These are phyloP conservation scores for Geranomyces michiganensis DNA, from an alignment of 192 early-diverging fungal species.

Conservation along the genomic window DNA sequence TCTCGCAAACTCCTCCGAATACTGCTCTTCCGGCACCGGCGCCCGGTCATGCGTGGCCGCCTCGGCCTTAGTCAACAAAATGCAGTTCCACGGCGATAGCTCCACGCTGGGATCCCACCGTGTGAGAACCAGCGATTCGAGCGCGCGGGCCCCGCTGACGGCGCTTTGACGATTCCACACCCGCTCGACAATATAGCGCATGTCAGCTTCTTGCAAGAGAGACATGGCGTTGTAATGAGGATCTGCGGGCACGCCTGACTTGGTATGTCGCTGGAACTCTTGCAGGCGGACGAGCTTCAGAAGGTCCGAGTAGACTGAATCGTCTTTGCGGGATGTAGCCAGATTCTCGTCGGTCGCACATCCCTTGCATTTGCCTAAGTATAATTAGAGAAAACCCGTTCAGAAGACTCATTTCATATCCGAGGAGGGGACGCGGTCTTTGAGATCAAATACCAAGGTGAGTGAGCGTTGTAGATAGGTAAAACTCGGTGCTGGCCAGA, in stretches of 20 bases:
- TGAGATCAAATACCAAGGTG: slow-evolving; percentile 41
- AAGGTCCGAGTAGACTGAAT: slow-evolving; percentile 54
- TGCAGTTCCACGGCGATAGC: slow-evolving; percentile 59
- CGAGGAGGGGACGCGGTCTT: too few species aligned
- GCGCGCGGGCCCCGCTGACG: slow-evolving; percentile 40
- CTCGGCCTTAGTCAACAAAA: slow-evolving; percentile 57
- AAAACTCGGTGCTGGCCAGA: slow-evolving; percentile 61
- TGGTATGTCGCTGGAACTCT: slow-evolving; percentile 39
- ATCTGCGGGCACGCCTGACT: slow-evolving; percentile 19
- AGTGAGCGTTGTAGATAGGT: slow-evolving; percentile 60
- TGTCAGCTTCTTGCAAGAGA: slow-evolving; percentile 58
- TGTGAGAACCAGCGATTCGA: slow-evolving; percentile 53
- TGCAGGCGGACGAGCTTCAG: slow-evolving; percentile 47
- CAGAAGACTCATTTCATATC: too few species aligned
- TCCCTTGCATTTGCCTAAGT: slow-evolving; percentile 47
- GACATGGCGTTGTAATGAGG: slow-evolving; percentile 51
- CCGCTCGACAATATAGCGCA: slow-evolving; percentile 56
- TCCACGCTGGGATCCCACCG: slow-evolving; percentile 53
- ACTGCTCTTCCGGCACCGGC: slow-evolving; percentile 38
- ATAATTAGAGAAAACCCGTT: too few species aligned
- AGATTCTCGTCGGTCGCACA: slow-evolving; percentile 55
- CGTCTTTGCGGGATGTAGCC: slow-evolving; percentile 55
- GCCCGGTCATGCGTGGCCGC: slow-evolving; percentile 55
- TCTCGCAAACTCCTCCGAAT: slow-evolving; percentile 55
- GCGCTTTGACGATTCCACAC: slow-evolving; percentile 58